Conservation (phyloP, 2,329 filamentous ascomycete genomes). For the Aspergillus sp. region DNA sequence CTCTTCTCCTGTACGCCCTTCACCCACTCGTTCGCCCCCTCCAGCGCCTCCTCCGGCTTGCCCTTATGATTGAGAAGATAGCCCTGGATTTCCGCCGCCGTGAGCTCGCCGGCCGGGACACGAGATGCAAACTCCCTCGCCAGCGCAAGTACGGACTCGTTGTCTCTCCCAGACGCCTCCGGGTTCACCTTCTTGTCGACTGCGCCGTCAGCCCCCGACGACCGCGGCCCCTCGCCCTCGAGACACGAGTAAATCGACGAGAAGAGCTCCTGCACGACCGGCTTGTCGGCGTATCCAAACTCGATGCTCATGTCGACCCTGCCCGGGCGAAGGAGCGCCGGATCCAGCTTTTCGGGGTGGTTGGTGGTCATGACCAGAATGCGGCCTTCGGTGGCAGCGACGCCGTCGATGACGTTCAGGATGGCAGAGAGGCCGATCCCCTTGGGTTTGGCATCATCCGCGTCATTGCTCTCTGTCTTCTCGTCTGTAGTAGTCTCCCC, state of each 20-base stretch:
- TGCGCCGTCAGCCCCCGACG: neutral
- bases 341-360: slow-evolving; percentile 53
- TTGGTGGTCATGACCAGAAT: slow-evolving; percentile 70
- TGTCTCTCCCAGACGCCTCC: neutral
- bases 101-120: slow-evolving; percentile 26
- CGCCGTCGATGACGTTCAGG: slow-evolving; percentile 62
- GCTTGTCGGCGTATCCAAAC: slow-evolving; percentile 38
- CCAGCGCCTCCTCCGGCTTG: slow-evolving; percentile 22
- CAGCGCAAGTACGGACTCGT: slow-evolving; percentile 6
- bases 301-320: slow-evolving; percentile 56
- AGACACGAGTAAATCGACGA: slow-evolving; percentile 27
- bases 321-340: slow-evolving; percentile 56
- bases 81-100: slow-evolving; percentile 34
- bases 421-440: slow-evolving; percentile 57
- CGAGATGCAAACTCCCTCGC: slow-evolving; percentile 22
- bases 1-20: slow-evolving; percentile 16
- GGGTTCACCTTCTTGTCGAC: neutral
- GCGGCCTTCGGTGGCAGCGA: slow-evolving; percentile 58
- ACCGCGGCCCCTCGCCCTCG: slow-evolving; percentile 19
- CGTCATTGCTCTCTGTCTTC: slow-evolving; percentile 3
- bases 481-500: slow-evolving; percentile 12
- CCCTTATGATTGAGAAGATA: slow-evolving; percentile 30
- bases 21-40: slow-evolving; percentile 23
- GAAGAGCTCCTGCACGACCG: slow-evolving; percentile 32
- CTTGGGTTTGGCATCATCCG: slow-evolving; percentile 11